Evolutionary conservation across 1,139 yeast genomes (phyloP), one percentile per base, ranked within the genome.

Genomic region (Candida sanyaensis): DNA sequence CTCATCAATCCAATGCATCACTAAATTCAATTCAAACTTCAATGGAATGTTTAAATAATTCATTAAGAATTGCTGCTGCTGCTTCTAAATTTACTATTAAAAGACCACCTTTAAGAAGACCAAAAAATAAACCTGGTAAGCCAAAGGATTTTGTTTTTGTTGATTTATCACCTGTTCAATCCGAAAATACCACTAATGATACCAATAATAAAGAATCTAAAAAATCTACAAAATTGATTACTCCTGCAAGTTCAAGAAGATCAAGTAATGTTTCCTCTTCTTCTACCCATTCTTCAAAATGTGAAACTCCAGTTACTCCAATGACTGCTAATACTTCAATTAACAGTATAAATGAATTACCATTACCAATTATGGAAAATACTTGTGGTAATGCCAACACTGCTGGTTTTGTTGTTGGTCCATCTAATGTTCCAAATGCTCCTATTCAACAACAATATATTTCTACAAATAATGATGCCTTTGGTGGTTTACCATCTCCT

Each of bases 131-230:
- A 57, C 81, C 81, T 6, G 83, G 83, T 7, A 69, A 66, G 66
- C 80, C 79, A 47, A 73, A 73, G 58, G 81, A 77, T 57, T 79
- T 77, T 54, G 82, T 79, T 17, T 79, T 79, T 58, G 83, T 79
- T 40, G 83, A 79, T 57, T 68, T 79, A 52, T 76, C 81, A 17
- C 84, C 84, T 23, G 73, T 73, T 39, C 77, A 77, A 63, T 64
- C 55, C 39, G 71, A 62, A 21, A 68, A 64, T 17, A 52, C 47
- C 10, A 61, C 53, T 30, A 40, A 26, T 24, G 50, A 37, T 17
- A 17, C 21, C 21, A 17, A 17, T 23, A 29, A 28, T 9, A 24
- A 46, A 31, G 21, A 41, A 30, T 17, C 21, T 17, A 42, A 33
- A 27, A 50, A 41, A 28, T 39, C 31, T 11, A 33, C 49, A 5